phyloP scores from a whole-genome alignment of 176 grass and related monocot species.

The Chloris gayana region DNA sequence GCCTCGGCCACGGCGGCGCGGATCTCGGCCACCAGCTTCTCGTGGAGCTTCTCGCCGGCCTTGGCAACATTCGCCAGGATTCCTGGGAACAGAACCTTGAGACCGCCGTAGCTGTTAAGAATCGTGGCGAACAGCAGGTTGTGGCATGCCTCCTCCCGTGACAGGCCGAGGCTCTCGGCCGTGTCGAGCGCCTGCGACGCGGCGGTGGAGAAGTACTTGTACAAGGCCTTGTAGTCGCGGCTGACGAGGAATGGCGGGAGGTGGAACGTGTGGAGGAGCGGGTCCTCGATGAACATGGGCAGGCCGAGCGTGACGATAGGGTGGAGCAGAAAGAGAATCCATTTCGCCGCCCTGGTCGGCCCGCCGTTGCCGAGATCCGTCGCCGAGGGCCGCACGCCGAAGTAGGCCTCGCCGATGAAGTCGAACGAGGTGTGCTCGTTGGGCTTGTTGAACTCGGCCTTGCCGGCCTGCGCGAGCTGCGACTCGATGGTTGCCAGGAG shows the following conservation, averaged over 20 bases:
- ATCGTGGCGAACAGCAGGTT: conserved; percentile 73
- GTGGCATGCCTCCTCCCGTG: conserved; percentile 66
- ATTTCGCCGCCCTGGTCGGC: conserved; percentile 49
- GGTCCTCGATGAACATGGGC: conserved; percentile 64
- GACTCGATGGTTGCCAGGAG: conserved; percentile 60
- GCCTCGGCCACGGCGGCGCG: conserved; percentile 43
- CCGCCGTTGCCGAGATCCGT: conserved; percentile 37
- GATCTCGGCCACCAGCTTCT: conserved; percentile 44
- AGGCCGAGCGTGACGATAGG: conserved; percentile 55
- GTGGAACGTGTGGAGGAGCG: conserved; percentile 61
- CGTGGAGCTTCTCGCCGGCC: conserved; percentile 51
- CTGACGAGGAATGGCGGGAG: conserved; percentile 47
- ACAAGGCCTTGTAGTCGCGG: conserved; percentile 58
- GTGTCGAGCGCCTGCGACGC: conserved; percentile 41
- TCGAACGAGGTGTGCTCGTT: conserved; percentile 69
- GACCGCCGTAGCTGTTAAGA: conserved; percentile 67
- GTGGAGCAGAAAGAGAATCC: conserved; percentile 61
- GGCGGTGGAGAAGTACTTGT: conserved; percentile 49
- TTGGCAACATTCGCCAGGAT: conserved; percentile 39
- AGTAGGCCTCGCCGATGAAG: conserved; percentile 73
- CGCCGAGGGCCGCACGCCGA: conserved; percentile 55
- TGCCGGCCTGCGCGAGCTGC: conserved; percentile 33
- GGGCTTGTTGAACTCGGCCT: conserved; percentile 60
- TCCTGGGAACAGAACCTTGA: conserved; percentile 67
- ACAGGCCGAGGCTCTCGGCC: conserved; percentile 54